phyloP scores from a whole-genome alignment of 2,329 filamentous ascomycete species.

The Ascochyta clinopodiicola region DNA sequence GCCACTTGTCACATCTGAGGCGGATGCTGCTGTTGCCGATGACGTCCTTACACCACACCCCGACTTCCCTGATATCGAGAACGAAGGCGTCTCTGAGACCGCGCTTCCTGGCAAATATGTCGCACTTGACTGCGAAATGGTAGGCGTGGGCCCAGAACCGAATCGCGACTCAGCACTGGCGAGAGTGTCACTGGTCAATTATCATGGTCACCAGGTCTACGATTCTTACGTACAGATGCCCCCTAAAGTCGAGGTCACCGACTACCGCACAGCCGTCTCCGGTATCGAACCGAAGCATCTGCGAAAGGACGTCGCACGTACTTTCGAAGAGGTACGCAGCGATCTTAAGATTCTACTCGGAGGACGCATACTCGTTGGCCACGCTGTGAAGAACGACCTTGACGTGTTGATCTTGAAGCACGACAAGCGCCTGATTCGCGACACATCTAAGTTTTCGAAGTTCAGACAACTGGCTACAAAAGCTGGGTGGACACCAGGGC shows the following conservation, averaged over 20 bases:
- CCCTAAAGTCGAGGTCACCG: constrained; percentile 74
- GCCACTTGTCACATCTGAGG: constrained; percentile 58
- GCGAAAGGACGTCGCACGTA: constrained; percentile 53
- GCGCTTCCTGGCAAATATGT: constrained; percentile 86
- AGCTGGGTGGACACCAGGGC: constrained; percentile 70
- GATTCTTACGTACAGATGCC: constrained; percentile 84
- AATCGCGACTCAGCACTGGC: constrained; percentile 79
- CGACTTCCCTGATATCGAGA: constrained; percentile 50
- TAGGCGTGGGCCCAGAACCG: constrained; percentile 73
- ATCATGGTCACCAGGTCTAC: constrained; percentile 89
- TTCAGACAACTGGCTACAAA: constrained; percentile 71
- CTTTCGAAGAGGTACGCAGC: constrained; percentile 77
- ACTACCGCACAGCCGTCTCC: constrained; percentile 88
- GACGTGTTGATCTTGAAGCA: constrained; percentile 79
- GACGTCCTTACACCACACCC: constrained; percentile 56
- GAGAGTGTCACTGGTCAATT: constrained; percentile 89
- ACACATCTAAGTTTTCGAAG: constrained; percentile 78
- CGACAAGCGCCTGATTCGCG: constrained; percentile 77
- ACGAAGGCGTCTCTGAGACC: constrained; percentile 56
- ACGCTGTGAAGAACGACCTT: constrained; percentile 81
- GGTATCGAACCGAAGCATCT: constrained; percentile 80
- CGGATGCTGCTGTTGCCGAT: constrained; percentile 62
- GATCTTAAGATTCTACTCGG: constrained; percentile 73
- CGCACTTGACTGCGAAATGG: constrained; percentile 97
- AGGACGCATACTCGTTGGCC: constrained; percentile 78